phyloP scores from a whole-genome alignment of 345 rosid genomes.

The Carallia brachiata region DNA sequence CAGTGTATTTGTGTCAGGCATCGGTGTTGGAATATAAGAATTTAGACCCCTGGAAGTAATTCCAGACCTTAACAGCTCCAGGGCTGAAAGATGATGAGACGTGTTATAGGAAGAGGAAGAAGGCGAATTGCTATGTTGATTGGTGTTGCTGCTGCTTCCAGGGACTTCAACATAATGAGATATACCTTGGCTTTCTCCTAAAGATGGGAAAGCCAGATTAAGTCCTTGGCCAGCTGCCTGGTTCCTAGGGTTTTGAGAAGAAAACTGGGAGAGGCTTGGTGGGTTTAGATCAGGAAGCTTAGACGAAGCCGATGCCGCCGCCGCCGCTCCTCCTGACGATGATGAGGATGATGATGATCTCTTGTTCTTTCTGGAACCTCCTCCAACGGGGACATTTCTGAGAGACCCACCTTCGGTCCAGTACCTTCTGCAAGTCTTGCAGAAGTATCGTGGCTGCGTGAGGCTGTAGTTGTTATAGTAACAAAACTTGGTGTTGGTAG shows the following conservation, averaged over 20 bases:
- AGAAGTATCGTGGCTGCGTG: conserved; percentile 33
- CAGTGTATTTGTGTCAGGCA: conserved; percentile 33
- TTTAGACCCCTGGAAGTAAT: conserved; percentile 36
- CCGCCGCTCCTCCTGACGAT: conserved; percentile 13
- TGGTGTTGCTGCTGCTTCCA: conserved; percentile 17
- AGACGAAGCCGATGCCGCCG: conserved; percentile 21
- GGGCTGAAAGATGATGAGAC: conserved; percentile 36
- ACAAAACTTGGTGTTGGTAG: conserved; percentile 26
- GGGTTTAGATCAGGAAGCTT: conserved; percentile 57
- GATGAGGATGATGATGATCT: conserved; percentile 31
- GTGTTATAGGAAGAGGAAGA: conserved; percentile 23
- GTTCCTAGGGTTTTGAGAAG: conserved; percentile 40
- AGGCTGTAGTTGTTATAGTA: conserved; percentile 30
- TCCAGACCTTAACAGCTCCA: conserved; percentile 46
- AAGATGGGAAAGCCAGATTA: conserved; percentile 40
- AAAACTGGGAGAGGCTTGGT: conserved; percentile 34
- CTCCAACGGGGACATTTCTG: conserved; percentile 57
- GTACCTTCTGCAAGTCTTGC: conserved; percentile 37
- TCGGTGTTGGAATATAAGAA: conserved; percentile 35
- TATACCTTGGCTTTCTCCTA: conserved; percentile 33
- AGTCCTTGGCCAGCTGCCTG: conserved; percentile 42
- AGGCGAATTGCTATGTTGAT: conserved; percentile 12
- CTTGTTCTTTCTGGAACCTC: conserved; percentile 55
- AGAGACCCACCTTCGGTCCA: conserved; percentile 63
- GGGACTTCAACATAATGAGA: conserved; percentile 26